Conservation (phyloP, 345 rosid species). For the Bruguiera parviflora region DNA sequence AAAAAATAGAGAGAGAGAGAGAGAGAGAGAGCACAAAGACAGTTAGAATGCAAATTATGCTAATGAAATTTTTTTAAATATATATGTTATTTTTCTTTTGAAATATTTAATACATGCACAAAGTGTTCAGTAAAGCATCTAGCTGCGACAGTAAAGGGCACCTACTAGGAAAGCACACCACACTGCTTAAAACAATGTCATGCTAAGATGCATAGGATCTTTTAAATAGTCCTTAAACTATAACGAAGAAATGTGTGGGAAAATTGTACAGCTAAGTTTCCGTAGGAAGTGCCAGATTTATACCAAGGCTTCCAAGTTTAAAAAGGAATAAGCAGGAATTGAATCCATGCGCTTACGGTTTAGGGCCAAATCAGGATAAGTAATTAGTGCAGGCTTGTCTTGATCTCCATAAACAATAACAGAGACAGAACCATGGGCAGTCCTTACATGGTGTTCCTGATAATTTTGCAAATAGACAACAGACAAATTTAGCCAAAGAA, state of each 20-base stretch:
- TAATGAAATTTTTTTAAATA: no score
- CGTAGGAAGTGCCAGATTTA: background rate
- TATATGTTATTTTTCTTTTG: no score
- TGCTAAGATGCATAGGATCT: no score
- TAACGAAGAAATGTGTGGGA: no score
- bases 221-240: no score
- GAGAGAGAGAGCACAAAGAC: background rate
- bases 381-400: conserved; percentile 80
- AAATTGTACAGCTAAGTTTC: no score
- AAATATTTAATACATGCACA: no score
- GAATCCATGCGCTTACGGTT: conserved; percentile 50
- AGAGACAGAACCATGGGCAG: conserved; percentile 71
- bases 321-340: conserved; percentile 3
- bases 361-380: conserved; percentile 88
- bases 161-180: no score
- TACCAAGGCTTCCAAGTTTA: background rate
- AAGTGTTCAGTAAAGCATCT: no score
- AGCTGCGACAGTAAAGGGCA: no score
- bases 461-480: conserved; percentile 9
- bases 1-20: background rate
- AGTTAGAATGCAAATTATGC: no score
- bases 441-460: conserved; percentile 77
- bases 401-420: conserved; percentile 80
- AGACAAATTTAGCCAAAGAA: conserved; percentile 15
- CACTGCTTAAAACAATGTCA: no score